Percentiles rank a stretch among this genome's conserved stretches.
phyloP scores from a whole-genome alignment of 805 yeast species.

The Candida sanyiensis region DNA sequence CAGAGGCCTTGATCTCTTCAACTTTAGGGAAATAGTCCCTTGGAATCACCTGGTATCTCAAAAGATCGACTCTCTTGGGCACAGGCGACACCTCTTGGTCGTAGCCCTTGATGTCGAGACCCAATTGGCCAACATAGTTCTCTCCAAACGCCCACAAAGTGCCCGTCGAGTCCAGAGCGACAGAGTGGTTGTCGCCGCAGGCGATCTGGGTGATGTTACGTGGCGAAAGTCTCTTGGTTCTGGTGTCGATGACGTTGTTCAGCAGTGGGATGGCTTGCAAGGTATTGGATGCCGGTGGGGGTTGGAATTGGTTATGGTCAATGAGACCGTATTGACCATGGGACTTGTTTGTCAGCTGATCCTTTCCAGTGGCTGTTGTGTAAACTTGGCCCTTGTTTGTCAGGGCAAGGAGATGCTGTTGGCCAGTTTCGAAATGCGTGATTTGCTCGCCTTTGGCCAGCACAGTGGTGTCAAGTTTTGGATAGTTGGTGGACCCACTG shows the following conservation, averaged over 20 bases:
- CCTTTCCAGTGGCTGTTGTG: conserved; percentile 53
- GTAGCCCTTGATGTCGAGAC: conserved; percentile 51
- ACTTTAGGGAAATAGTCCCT: conserved; percentile 42
- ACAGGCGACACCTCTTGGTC: conserved; percentile 63
- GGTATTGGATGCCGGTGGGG: conserved; percentile 42
- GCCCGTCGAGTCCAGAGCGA: conserved; percentile 65
- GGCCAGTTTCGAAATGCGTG: conserved; percentile 51
- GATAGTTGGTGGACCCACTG: background rate
- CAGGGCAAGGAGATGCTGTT: conserved; percentile 60
- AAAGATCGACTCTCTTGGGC: conserved; percentile 51
- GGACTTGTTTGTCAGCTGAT: conserved; percentile 27
- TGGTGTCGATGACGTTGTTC: conserved; percentile 36
- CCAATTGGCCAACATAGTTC: conserved; percentile 82
- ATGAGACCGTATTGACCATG: conserved; percentile 88
- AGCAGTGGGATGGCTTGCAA: conserved; percentile 53
- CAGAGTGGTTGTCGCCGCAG: conserved; percentile 66
- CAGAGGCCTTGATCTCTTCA: conserved; percentile 59
- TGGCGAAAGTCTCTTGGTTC: conserved; percentile 20
- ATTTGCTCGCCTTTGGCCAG: conserved; percentile 43
- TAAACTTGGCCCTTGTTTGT: conserved; percentile 56
- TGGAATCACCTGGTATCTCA: conserved; percentile 33
- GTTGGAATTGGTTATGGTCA: conserved; percentile 55
- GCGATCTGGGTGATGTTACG: conserved; percentile 57
- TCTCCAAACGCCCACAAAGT: conserved; percentile 81
- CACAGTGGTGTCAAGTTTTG: conserved; percentile 4